Evolutionary conservation across 140 eudicot species (phyloP).

Genomic region (Erigeron philadelphicus): DNA sequence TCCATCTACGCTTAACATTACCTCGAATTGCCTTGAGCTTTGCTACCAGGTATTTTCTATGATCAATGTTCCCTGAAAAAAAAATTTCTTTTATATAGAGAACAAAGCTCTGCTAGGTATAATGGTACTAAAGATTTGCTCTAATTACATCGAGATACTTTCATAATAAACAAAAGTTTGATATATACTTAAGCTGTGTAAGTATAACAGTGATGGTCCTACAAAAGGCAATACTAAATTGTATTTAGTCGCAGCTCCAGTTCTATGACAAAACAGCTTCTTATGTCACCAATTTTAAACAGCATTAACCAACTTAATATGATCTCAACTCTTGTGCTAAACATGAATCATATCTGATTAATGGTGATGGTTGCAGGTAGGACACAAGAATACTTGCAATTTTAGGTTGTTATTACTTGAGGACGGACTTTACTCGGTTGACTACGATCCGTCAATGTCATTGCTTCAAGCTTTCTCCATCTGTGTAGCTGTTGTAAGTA

Average conservation of each 20-base stretch:
- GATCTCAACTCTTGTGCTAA: not conserved
- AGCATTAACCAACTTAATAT: not conserved
- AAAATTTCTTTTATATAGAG: not conserved
- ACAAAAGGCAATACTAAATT: not conserved
- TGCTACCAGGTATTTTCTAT: constrained; percentile 48
- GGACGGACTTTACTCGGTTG: constrained; percentile 62
- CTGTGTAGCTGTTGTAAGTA: constrained; percentile 51
- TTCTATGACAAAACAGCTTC: not conserved
- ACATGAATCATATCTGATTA: constrained; percentile 5
- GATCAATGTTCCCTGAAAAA: not conserved
- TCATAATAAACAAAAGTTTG: not conserved
- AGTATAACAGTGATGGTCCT: not conserved
- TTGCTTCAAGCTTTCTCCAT: constrained; percentile 70
- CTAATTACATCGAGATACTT: not conserved
- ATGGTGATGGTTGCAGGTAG: constrained; percentile 37
- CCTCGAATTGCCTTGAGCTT: constrained; percentile 42
- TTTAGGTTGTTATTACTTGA: constrained; percentile 53
- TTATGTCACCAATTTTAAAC: not conserved
- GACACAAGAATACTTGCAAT: constrained; percentile 31
- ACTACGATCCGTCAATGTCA: constrained; percentile 51
- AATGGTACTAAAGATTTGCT: not conserved
- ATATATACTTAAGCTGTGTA: not conserved
- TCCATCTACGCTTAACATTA: constrained; percentile 13
- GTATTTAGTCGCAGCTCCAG: not conserved
- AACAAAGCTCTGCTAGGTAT: not conserved